phyloP scores from a whole-genome alignment of 108 stramenopile species.

The Pseudonitzschia pungens region DNA sequence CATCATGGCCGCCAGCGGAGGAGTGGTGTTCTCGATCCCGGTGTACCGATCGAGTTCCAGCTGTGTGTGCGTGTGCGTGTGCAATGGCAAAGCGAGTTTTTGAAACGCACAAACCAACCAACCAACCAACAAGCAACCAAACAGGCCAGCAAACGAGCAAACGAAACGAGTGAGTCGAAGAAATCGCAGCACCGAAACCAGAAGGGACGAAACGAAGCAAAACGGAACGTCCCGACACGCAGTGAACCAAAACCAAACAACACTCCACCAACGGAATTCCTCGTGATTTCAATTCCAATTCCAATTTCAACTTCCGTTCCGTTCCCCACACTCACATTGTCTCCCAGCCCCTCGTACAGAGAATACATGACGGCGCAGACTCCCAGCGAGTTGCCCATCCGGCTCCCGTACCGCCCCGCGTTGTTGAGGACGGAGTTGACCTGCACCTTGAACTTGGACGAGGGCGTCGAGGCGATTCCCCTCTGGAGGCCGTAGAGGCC shows the following conservation, averaged over 20 bases:
- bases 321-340: constrained; percentile 64
- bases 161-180: too few species aligned
- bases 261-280: background rate
- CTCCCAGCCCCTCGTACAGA: constrained; percentile 73
- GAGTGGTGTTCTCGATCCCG: constrained; percentile 43
- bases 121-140: too few species aligned
- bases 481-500: constrained; percentile 78
- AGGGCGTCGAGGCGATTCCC: constrained; percentile 71
- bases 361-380: constrained; percentile 79
- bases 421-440: constrained; percentile 86
- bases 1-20: constrained; percentile 68
- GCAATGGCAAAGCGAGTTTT: too few species aligned
- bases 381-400: constrained; percentile 77
- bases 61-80: background rate
- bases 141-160: too few species aligned
- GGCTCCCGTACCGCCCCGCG: constrained; percentile 75
- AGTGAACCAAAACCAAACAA: background rate
- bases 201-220: background rate
- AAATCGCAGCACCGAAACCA: background rate
- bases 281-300: too few species aligned
- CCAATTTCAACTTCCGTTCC: too few species aligned
- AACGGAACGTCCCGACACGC: too few species aligned
- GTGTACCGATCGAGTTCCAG: constrained; percentile 73
- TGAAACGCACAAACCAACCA: too few species aligned
- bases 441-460: constrained; percentile 74